phyloP scores from a whole-genome alignment of 163 green algal species.

The Chlamydomonas reinhardtii region DNA sequence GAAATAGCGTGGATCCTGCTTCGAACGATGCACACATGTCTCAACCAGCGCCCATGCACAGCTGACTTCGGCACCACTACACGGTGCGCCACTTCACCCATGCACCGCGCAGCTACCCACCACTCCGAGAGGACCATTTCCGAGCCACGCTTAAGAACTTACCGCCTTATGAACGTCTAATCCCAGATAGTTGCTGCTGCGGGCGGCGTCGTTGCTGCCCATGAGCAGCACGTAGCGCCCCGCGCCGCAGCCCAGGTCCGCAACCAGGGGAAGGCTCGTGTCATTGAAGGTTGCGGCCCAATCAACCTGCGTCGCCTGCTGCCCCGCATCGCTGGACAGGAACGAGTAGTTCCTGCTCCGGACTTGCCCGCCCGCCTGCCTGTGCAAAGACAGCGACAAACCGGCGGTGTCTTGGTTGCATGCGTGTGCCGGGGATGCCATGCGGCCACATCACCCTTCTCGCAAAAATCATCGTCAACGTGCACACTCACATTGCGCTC shows the following conservation, averaged over 20 bases:
- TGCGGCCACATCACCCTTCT: too few relatives aligned
- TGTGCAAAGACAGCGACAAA: not conserved
- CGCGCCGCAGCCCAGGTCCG: conserved; percentile 43
- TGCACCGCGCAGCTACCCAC: too few relatives aligned
- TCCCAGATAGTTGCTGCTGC: conserved; percentile 30
- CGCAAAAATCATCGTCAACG: conserved; percentile 46
- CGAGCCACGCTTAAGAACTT: not conserved
- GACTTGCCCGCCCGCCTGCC: conserved; percentile 34
- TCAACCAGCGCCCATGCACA: not conserved
- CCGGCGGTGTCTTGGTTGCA: not conserved
- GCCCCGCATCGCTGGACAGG: not conserved
- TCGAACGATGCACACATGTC: not conserved
- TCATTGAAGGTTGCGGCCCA: not conserved
- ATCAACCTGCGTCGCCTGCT: conserved; percentile 8
- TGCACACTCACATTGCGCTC: conserved; percentile 26
- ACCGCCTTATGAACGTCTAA: conserved; percentile 42
- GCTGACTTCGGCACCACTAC: too few relatives aligned
- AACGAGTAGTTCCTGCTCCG: conserved; percentile 40
- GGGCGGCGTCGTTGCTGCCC: not conserved
- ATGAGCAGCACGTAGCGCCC: conserved; percentile 43
- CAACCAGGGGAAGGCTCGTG: not conserved
- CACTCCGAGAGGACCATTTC: not conserved
- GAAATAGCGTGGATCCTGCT: not conserved
- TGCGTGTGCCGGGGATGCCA: too few relatives aligned
- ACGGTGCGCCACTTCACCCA: not conserved